Base-by-base conservation (phyloP, 2,329 filamentous ascomycete species). In the Calonectria montana region DNA sequence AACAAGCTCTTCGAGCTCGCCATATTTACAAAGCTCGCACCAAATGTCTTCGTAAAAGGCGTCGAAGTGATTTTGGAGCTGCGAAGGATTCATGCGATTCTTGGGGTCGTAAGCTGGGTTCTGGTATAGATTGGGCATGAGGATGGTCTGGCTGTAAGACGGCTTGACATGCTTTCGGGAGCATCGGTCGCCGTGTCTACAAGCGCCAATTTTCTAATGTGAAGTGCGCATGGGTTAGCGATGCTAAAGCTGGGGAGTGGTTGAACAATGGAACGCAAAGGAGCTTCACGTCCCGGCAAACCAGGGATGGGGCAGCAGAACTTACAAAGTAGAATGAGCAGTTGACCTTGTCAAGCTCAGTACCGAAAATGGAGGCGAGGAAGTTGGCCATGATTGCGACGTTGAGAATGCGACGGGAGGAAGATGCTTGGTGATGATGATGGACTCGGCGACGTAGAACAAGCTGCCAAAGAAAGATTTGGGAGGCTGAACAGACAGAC, bases 31-130 rank as follows among this genome's bases (percentile, higher is more conserved):
- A 88, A 99, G 94, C 90, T 99, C 97, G 87, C 96, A 98, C 96
- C 97, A 99, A 77, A 99, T 95, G 84, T 99, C 97, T 88, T 99
- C 97, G 89, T 99, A 99, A 85, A 99, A 99, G 81, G 97, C 97
- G 86, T 99, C 97, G 83, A 99, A 99, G 90, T 99, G 97, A 88
- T 98, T 98, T 86, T 98, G 96, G 83, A 98, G 93, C 88, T 99
- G 97, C 78, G 91, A 93, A 8, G 95, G 88, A 87, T 97, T 98
- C 94, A 99, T 98, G 87, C 96, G 97, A 89, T 93, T 97, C 88
- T 97, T 97, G 59, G 94, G 92, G 84, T 98, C 96, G 91, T 97
- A 97, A 75, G 95, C 95, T 13, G 97, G 97, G 89, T 99, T 99
- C 86, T 98, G 97, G 90, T 99, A 99, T 79, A 99, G 94, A 86